Percentiles rank a stretch among this genome's conserved stretches.
Evolutionary conservation across 2,329 filamentous ascomycete genomes (phyloP).

Genomic region (Sclerotinia spermophila): DNA sequence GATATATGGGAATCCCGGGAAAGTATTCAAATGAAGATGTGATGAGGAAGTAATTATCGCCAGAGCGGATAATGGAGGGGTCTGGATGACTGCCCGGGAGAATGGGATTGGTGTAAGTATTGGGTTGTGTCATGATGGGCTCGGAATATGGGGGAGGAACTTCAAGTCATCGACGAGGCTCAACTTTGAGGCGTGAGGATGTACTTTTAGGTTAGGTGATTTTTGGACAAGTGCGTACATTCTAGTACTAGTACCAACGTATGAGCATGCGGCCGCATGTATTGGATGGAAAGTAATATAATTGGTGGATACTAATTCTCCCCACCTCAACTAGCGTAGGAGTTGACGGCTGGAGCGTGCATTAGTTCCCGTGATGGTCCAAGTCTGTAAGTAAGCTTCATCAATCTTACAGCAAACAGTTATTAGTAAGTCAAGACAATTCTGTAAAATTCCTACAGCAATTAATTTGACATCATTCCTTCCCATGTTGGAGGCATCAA

Average conservation of each 20-base stretch:
- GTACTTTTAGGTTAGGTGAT: background rate
- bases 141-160: background rate
- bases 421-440: background rate
- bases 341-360: background rate
- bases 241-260: background rate
- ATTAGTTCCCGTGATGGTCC: background rate
- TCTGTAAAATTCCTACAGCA: background rate
- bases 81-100: conserved; percentile 44
- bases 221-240: background rate
- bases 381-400: background rate
- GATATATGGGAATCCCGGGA: conserved; percentile 12
- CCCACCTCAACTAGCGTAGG: background rate
- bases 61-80: conserved; percentile 29
- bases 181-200: background rate
- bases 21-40: conserved; percentile 16
- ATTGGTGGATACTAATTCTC: conserved; percentile 11
- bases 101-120: conserved; percentile 43
- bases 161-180: background rate
- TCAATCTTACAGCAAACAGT: background rate
- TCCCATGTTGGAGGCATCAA: background rate
- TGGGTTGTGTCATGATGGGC: conserved; percentile 12
- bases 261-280: background rate
- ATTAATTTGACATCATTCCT: background rate
- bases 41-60: conserved; percentile 8
- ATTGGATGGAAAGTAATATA: background rate